Conservation (phyloP, 2,329 filamentous ascomycete genomes). For the Immersiporthe knoxdaviesiana region DNA sequence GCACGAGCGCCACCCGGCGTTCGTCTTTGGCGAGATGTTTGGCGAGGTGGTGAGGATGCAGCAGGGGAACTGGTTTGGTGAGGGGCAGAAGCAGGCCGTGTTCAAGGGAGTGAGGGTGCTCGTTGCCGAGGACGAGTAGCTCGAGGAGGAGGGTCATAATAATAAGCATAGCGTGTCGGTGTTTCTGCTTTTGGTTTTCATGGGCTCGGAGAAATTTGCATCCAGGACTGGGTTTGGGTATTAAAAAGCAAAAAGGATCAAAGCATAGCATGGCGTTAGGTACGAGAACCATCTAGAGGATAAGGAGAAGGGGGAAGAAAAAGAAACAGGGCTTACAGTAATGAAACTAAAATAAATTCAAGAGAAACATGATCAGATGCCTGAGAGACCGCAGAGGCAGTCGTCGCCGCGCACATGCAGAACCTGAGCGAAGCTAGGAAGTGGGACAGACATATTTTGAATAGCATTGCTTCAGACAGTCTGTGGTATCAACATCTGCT, state of each 20-base stretch:
- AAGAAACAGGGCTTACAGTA: background rate
- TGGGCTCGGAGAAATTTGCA: constrained; percentile 7
- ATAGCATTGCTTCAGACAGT: background rate
- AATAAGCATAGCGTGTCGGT: background rate
- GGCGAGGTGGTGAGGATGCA: constrained; percentile 38
- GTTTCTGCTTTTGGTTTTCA: background rate
- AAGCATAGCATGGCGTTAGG: constrained; percentile 9
- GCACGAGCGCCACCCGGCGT: constrained; percentile 37
- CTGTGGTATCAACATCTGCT: background rate
- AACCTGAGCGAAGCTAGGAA: background rate
- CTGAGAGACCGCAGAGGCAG: background rate
- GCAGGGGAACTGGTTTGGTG: constrained; percentile 35
- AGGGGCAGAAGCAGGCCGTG: constrained; percentile 33
- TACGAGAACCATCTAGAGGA: background rate
- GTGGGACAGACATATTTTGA: background rate
- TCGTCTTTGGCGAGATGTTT: constrained; percentile 38
- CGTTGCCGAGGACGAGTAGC: constrained; percentile 22
- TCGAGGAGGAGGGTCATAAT: background rate
- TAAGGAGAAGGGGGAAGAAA: background rate
- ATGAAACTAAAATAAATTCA: no score
- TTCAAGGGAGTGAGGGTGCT: constrained; percentile 27
- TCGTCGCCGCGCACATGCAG: background rate
- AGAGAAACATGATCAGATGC: background rate
- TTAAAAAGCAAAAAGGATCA: background rate
- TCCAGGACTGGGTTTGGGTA: background rate